A percentile compares a stretch with the other conserved stretches of the same genome.
phyloP scores from a whole-genome alignment of 352 stramenopile genomes.

The Pythium apleroticum region DNA sequence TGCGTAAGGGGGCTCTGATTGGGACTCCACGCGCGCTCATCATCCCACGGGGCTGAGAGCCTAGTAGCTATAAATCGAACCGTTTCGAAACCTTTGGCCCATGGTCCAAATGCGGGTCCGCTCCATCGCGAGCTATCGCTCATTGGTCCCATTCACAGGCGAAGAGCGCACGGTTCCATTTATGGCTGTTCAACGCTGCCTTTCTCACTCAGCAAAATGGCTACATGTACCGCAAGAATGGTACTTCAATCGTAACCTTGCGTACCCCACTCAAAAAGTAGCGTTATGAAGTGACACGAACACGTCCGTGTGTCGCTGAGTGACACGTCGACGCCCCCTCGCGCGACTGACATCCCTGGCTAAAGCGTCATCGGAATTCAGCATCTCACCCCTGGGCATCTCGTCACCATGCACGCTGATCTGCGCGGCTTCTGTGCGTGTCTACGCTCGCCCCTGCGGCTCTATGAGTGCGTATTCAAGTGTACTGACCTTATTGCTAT shows the following conservation, averaged over 20 bases:
- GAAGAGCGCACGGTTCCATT: neutral
- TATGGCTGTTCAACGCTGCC: neutral
- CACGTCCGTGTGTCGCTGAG: neutral
- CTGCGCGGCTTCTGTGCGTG: slow-evolving; percentile 80
- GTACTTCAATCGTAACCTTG: neutral
- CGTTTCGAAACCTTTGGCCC: neutral
- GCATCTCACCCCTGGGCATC: neutral
- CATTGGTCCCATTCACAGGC: neutral
- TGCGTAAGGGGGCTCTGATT: neutral
- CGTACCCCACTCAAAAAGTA: too few relatives aligned
- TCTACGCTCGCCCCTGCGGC: neutral
- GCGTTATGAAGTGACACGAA: slow-evolving; percentile 17
- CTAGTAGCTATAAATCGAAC: neutral
- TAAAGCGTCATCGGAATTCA: neutral
- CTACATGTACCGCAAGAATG: neutral
- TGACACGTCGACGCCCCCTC: slow-evolving; percentile 20
- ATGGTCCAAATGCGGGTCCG: neutral
- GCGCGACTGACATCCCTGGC: slow-evolving; percentile 3
- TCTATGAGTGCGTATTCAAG: neutral
- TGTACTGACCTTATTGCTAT: neutral
- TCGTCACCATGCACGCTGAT: slow-evolving; percentile 63
- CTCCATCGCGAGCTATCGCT: neutral
- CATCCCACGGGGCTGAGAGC: neutral
- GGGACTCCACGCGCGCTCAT: neutral
- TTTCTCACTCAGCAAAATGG: neutral